Evolutionary conservation across 495 filamentous ascomycete genomes (phyloP).

Genomic region (Polyplosphaeria fusca): DNA sequence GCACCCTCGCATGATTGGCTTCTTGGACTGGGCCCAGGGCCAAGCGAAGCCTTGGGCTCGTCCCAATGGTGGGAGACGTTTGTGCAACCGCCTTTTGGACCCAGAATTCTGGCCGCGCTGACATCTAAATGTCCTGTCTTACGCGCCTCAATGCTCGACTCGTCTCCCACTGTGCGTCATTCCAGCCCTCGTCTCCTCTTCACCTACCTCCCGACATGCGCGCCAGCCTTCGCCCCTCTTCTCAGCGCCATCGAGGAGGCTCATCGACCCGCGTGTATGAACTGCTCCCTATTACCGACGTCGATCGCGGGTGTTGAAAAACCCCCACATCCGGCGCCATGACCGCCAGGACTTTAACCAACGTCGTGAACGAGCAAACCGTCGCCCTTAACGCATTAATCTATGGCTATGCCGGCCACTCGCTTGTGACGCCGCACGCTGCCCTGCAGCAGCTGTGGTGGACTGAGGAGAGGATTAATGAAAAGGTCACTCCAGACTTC

Average conservation of each 20-base stretch:
- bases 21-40: conserved; percentile 1
- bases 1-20: conserved; percentile 24
- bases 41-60: conserved; percentile 16
- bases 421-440: conserved; percentile 40
- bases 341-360: conserved; percentile 31
- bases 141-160: not conserved
- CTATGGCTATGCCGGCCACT: conserved; percentile 43
- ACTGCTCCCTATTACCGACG: not conserved
- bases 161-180: conserved; percentile 1
- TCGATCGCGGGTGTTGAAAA: conserved; percentile 1
- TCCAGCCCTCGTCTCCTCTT: conserved; percentile 1
- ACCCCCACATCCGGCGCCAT: conserved; percentile 14
- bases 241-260: not conserved
- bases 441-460: conserved; percentile 59
- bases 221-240: not conserved
- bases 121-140: conserved; percentile 17
- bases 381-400: conserved; percentile 43
- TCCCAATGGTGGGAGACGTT: conserved; percentile 10
- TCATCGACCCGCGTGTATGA: not conserved
- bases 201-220: not conserved
- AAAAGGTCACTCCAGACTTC: conserved; percentile 67
- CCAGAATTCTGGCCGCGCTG: conserved; percentile 22
- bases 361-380: conserved; percentile 36
- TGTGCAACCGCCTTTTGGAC: conserved; percentile 20
- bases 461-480: conserved; percentile 72